A percentile compares a stretch with the other conserved stretches of the same genome.
Evolutionary conservation across 1,284 basidiomycete species (phyloP).

Genomic region (Ceratobasidium theobromae): DNA sequence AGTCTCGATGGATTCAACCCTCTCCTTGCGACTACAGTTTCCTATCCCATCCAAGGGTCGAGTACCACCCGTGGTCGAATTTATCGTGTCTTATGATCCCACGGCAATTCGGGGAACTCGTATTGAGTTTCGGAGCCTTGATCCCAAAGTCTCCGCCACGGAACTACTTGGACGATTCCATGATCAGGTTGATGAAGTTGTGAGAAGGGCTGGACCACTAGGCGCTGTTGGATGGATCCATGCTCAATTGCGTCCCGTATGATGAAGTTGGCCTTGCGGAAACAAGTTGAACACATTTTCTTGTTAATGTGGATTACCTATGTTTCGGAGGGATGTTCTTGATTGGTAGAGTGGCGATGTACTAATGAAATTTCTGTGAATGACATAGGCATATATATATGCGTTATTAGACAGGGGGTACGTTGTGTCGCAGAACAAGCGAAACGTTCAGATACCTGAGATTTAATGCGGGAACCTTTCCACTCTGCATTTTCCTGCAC

Average conservation of each 20-base stretch:
- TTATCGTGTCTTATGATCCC: constrained; percentile 32
- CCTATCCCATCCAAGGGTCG: constrained; percentile 26
- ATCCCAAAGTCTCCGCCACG: constrained; percentile 4
- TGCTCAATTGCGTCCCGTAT: background rate
- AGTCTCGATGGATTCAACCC: constrained; percentile 10
- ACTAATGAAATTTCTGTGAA: too few relatives aligned
- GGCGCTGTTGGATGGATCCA: constrained; percentile 34
- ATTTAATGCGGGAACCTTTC: too few relatives aligned
- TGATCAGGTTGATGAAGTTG: constrained; percentile 32
- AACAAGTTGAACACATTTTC: background rate
- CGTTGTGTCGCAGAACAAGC: too few relatives aligned
- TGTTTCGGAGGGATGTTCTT: too few relatives aligned
- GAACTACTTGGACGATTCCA: constrained; percentile 15
- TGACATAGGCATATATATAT: background rate
- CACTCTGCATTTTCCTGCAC: too few relatives aligned
- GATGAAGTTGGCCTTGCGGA: background rate
- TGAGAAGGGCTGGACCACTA: constrained; percentile 33
- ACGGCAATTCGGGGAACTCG: constrained; percentile 16
- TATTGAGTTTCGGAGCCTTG: constrained; percentile 24
- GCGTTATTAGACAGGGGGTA: background rate
- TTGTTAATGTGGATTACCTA: background rate
- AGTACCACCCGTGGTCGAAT: constrained; percentile 27
- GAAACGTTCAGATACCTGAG: too few relatives aligned
- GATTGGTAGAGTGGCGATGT: too few relatives aligned
- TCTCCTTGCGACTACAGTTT: constrained; percentile 22